Evolutionary conservation across 1,284 basidiomycete species (phyloP), one percentile per base, ranked within the genome.

Genomic region (Boletus putidus): DNA sequence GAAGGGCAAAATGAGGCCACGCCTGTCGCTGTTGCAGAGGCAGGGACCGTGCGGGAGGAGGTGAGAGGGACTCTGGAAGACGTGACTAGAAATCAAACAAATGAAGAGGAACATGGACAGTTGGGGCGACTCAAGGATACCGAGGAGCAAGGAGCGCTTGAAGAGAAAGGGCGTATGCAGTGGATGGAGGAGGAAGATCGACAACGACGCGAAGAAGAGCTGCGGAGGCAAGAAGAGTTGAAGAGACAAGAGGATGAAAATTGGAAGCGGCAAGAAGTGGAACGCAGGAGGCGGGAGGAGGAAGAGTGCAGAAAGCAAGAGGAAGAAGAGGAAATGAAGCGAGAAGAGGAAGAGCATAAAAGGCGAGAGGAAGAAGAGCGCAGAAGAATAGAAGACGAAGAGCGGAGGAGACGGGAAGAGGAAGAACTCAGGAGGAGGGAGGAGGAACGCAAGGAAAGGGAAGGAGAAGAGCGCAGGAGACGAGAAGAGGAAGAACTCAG

Each of bases 341-440:
- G 6, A 31, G 31, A 31, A 7, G 53, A 45, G 14, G 76, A 65
- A 9, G 62, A 64, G 16, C 49, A 62, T 71, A 75, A 58, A 42
- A 58, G 20, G 1, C 31, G 35, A 21, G 60, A 45, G 15, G 58
- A 66, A 6, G 60, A 63, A 27, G 53, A 62, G 4, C 35, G 12
- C 10, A 53, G n/a, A 14, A 58, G 16, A 10, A 18, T 49, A 2
- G 68, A 69, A 11, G 54, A 59, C 21, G 57, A 67, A 29, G 12
- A 49, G 35, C 57, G n/a, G 4, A 55, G 18, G 9, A 9, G 6
- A 29, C 5, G 9, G 8, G 18, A 54, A 2, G 68, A 69, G 9
- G 54, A 59, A 25, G 57, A 67, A 27, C 57, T 20, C 4, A 55
- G 18, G 15, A 55, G 33, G 29, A n/a, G 31, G 18, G 61, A 65